phyloP scores from a whole-genome alignment of 1,139 yeast genomes.

The Candida dubliniensis region DNA sequence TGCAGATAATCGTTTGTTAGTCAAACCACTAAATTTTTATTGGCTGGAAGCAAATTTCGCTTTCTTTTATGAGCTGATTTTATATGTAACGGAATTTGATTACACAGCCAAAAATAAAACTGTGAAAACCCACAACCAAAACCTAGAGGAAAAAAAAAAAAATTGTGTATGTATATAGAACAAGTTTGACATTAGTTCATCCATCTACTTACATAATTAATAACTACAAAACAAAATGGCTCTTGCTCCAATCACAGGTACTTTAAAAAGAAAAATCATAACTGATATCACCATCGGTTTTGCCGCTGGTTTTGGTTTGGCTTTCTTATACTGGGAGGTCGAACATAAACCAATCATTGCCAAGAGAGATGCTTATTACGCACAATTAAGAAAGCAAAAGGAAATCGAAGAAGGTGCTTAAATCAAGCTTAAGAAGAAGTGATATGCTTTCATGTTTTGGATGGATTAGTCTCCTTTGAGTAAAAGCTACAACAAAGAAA shows the following conservation, averaged over 20 bases:
- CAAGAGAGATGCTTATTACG: slow-evolving; percentile 84
- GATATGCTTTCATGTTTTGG: too few species aligned
- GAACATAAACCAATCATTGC: slow-evolving; percentile 70
- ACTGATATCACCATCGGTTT: slow-evolving; percentile 76
- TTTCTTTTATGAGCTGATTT: slow-evolving; percentile 21
- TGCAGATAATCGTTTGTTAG: too few species aligned
- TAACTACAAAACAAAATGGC: slow-evolving; percentile 49
- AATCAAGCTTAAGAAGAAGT: neutral
- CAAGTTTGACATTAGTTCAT: neutral
- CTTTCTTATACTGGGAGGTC: slow-evolving; percentile 34
- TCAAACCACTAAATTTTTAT: slow-evolving; percentile 15
- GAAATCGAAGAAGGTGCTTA: slow-evolving; percentile 57
- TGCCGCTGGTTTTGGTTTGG: slow-evolving; percentile 40
- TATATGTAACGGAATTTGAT: slow-evolving; percentile 1
- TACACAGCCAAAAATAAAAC: too few species aligned
- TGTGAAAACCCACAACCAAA: too few species aligned
- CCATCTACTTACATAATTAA: slow-evolving; percentile 1
- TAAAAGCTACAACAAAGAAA: too few species aligned
- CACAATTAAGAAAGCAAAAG: slow-evolving; percentile 70
- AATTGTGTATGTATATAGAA: neutral
- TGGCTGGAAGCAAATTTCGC: slow-evolving; percentile 10
- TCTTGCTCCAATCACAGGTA: slow-evolving; percentile 87
- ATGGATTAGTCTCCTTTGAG: neutral
- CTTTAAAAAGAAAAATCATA: slow-evolving; percentile 78
- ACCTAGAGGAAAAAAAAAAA: slow-evolving; percentile 1